Evolutionary conservation across 768 basidiomycete genomes (phyloP), one percentile per base, ranked within the genome.

Genomic region (Pleurotus pulmonarius): DNA sequence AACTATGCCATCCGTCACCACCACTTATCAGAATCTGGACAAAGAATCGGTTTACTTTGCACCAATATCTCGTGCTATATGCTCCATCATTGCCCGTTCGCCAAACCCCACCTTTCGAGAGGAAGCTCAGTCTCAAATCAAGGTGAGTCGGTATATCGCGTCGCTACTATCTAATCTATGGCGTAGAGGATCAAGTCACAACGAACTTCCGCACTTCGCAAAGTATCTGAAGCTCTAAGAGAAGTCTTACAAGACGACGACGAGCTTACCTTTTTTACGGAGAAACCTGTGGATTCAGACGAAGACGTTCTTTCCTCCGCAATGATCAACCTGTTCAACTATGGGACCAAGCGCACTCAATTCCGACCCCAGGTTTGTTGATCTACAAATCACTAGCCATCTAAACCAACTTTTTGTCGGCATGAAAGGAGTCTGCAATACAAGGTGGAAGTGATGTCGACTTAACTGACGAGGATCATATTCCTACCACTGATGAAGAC

Each of bases 41-140:
- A 56, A 71, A 9, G 89, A 92, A 69, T 64, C 66, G 22, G 56
- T 66, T 3, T 76, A 76, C 55, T 81, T 84, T 59, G 66, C 70
- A 5, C 73, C 77, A 7, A 76, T 90, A 40, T 72, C 76, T 37
- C 67, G 64, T 3, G 83, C 85, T 3, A 69, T 90, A 39, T 61
- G 69, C 26, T 70, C 72, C 24, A 81, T 90, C 37, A 73, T 81
- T 40, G 61, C 65, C 46, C 79, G 86, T 20, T 88, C 88, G 3
- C 67, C 70, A 2, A 75, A 83, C 60, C 54, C 64, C 1, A 54
- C 52, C 8, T 88, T 88, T 65, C 69, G 73, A 45, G 69, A 71
- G 24, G 74, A 65, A 57, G 83, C 75, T 63, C 63, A 64, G 52
- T 71, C 68, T 7, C 66, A 80, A 16, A 61, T 87, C 15, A 77